Evolutionary conservation across 495 filamentous ascomycete species (phyloP).

Genomic region (Xylaria sp.): DNA sequence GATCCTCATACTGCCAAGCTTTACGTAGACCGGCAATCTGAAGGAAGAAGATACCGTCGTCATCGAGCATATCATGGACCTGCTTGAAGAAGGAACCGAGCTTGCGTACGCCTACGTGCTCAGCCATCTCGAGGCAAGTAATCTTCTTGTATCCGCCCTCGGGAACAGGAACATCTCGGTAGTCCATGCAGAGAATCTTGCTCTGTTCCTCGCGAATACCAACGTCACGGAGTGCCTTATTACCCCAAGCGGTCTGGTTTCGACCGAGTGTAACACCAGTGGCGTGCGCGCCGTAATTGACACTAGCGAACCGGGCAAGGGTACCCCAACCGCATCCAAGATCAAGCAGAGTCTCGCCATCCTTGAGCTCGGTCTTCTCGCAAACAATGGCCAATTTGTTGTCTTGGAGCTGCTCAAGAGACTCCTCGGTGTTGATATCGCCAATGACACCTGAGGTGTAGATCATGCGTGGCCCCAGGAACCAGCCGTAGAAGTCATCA

Average conservation of each 20-base stretch:
- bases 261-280: constrained; percentile 83
- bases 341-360: constrained; percentile 76
- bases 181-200: constrained; percentile 81
- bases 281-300: constrained; percentile 77
- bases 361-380: constrained; percentile 79
- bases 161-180: constrained; percentile 78
- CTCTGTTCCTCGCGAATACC: constrained; percentile 74
- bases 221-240: constrained; percentile 71
- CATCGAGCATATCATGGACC: constrained; percentile 84
- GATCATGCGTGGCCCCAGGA: constrained; percentile 89
- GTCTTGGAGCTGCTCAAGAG: constrained; percentile 84
- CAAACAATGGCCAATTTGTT: constrained; percentile 88
- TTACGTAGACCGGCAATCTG: constrained; percentile 85
- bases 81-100: constrained; percentile 72
- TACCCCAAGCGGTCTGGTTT: constrained; percentile 87
- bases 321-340: constrained; percentile 92
- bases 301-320: constrained; percentile 77
- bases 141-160: constrained; percentile 81
- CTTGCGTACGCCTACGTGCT: constrained; percentile 85
- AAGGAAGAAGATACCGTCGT: constrained; percentile 83
- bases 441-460: constrained; percentile 86
- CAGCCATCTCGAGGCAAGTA: constrained; percentile 88
- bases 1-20: constrained; percentile 87
- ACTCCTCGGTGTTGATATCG: constrained; percentile 76
- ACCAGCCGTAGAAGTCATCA: constrained; percentile 90